Base-by-base conservation (phyloP, 169 alveolate species). In the Cryptosporidium sp. region DNA sequence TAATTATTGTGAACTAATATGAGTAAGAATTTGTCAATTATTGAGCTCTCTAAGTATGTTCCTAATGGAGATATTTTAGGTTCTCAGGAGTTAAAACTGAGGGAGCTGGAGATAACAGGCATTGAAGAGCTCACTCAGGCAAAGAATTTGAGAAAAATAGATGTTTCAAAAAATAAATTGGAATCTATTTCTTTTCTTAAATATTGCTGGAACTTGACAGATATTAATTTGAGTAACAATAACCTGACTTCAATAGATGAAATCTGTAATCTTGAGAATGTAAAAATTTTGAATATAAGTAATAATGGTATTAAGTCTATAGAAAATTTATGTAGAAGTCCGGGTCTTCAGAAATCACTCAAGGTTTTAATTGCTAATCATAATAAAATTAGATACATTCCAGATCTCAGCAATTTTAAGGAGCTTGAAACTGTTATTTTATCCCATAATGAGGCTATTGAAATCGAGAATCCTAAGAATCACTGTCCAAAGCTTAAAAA, bases 321-420 rank as follows among this genome's bases (percentile, higher is more conserved):
- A n/a, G 89, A 80, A 12, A 31, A 67, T 29, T 41, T 80, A 4
- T 80, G 55, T 31, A 80, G 33, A 26, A 62, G 74, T 41, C 43
- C 69, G n/a, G 75, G 75, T 1, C 58, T 80, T 16, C 45, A 29
- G 4, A 80, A 62, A n/a, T 80, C 89, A 12, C 68, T 80, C 8
- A 80, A 80, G 23, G 89, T 80, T 41, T 80, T 80, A 48, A 80
- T 80, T 16, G 89, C 89, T 10, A 80, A 80, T 59, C 55, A 80
- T 65, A 80, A 80, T 43, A 41, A 80, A 10, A 80, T 80, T 23
- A 62, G 58, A 26, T 41, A 65, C 45, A 65, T 80, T 61, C 89
- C 89, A 9, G 89, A 80, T 26, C n/a, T 80, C 9, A 80, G 89
- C 59, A 18, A 29, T 21, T 80, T 80, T 41, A 80, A 80, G 23